Percentiles rank a stretch among this genome's conserved stretches.
These are phyloP conservation scores for Aspergillus fumigatiaffinis DNA, from an alignment of 2,329 filamentous ascomycete genomes.

Conservation along the genomic window DNA sequence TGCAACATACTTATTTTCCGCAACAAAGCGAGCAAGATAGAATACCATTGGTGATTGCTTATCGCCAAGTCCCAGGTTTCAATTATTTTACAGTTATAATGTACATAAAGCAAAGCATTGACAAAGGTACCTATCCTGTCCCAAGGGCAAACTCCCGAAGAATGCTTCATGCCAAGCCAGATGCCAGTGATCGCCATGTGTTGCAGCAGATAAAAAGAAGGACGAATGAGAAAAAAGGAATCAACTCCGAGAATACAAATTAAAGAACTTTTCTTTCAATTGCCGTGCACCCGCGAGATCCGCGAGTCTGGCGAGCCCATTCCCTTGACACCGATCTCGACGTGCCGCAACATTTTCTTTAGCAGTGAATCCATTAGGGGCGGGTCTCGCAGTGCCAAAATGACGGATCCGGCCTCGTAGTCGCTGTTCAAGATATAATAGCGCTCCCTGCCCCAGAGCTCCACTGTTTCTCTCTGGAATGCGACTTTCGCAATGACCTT, in stretches of 20 bases:
- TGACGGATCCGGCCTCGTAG: constrained; percentile 35
- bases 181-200: not conserved
- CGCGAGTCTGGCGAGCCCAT: constrained; percentile 26
- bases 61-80: not conserved
- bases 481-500: constrained; percentile 33
- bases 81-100: constrained; percentile 10
- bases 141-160: not conserved
- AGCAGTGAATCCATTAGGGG: constrained; percentile 26
- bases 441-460: constrained; percentile 26
- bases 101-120: not conserved
- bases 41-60: not conserved
- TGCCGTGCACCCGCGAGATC: constrained; percentile 17
- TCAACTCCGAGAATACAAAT: not conserved
- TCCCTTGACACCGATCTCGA: constrained; percentile 25
- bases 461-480: constrained; percentile 29
- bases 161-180: not conserved
- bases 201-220: constrained; percentile 1
- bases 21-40: not conserved
- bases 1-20: constrained; percentile 1
- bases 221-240: constrained; percentile 3
- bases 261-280: not conserved
- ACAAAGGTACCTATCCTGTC: not conserved
- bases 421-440: constrained; percentile 34
- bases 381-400: constrained; percentile 25
- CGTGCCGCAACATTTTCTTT: constrained; percentile 27